A percentile compares a stretch with the other conserved stretches of the same genome.
phyloP scores from a whole-genome alignment of 306 rosid species.

The Vigna unguiculata region DNA sequence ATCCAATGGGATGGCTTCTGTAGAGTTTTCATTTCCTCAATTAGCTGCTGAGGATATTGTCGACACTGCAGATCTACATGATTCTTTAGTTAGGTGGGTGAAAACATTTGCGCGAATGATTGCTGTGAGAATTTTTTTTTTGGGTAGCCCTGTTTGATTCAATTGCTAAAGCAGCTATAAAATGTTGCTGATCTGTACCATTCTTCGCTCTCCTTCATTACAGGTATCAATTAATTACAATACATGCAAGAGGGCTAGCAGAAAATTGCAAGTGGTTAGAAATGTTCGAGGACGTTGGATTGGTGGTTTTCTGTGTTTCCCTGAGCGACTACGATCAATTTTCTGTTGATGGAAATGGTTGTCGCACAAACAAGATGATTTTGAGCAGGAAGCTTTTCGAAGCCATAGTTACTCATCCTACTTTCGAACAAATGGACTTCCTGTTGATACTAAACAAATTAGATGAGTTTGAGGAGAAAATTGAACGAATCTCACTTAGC shows the following conservation, averaged over 20 bases:
- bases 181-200: slow-evolving; percentile 28
- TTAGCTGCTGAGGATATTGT: slow-evolving; percentile 64
- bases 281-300: slow-evolving; percentile 88
- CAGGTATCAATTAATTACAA: slow-evolving; percentile 58
- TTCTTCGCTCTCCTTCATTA: slow-evolving; percentile 33
- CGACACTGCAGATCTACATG: slow-evolving; percentile 65
- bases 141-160: slow-evolving; percentile 14
- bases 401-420: slow-evolving; percentile 84
- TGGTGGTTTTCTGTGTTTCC: slow-evolving; percentile 77
- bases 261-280: slow-evolving; percentile 93
- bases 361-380: slow-evolving; percentile 79
- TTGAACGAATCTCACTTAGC: slow-evolving; percentile 69
- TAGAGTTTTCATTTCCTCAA: slow-evolving; percentile 92
- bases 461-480: slow-evolving; percentile 82
- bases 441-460: slow-evolving; percentile 84
- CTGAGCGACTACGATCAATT: slow-evolving; percentile 84
- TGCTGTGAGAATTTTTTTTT: slow-evolving; percentile 15
- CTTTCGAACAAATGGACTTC: slow-evolving; percentile 90
- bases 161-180: not conserved
- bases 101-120: slow-evolving; percentile 21
- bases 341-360: slow-evolving; percentile 73
- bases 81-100: slow-evolving; percentile 73
- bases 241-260: slow-evolving; percentile 56
- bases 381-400: slow-evolving; percentile 76
- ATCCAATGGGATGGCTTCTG: slow-evolving; percentile 92